phyloP scores from a whole-genome alignment of 23 red algal species.

The Agarophyton chilense region DNA sequence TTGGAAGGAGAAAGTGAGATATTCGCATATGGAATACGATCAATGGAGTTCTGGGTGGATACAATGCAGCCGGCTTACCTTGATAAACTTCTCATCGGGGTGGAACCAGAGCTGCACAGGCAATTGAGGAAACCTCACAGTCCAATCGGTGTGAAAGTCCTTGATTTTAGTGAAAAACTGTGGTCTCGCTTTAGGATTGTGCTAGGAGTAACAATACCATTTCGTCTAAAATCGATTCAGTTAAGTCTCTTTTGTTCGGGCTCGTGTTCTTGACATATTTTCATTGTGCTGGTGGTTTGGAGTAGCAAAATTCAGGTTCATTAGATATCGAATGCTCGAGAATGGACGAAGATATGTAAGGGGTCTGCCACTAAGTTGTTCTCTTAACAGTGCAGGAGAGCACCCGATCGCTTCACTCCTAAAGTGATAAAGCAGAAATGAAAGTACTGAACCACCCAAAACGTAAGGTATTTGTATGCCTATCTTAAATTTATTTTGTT shows the following conservation, averaged over 20 bases:
- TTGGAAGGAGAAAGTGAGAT: slow-evolving; percentile 70
- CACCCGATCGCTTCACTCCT: not conserved
- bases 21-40: slow-evolving; percentile 69
- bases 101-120: slow-evolving; percentile 79
- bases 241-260: not conserved
- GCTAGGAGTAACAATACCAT: not conserved
- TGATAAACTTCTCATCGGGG: slow-evolving; percentile 57
- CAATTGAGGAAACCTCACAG: slow-evolving; percentile 27
- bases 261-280: not conserved
- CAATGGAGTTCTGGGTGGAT: slow-evolving; percentile 98
- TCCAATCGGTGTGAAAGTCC: slow-evolving; percentile 10
- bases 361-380: not conserved
- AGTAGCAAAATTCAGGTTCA: too few relatives aligned
- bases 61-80: slow-evolving; percentile 93
- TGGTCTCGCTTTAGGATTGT: slow-evolving; percentile 45
- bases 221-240: not conserved
- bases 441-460: not conserved
- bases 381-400: not conserved
- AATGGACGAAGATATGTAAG: not conserved
- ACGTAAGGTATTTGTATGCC: not conserved
- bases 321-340: not conserved
- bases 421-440: not conserved
- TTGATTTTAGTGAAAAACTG: slow-evolving; percentile 82
- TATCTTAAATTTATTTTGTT: not conserved
- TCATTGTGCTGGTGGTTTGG: not conserved